Evolutionary conservation across 1,284 basidiomycete genomes (phyloP), one percentile per base, ranked within the genome.

Genomic region (Prillingera fragicola): DNA sequence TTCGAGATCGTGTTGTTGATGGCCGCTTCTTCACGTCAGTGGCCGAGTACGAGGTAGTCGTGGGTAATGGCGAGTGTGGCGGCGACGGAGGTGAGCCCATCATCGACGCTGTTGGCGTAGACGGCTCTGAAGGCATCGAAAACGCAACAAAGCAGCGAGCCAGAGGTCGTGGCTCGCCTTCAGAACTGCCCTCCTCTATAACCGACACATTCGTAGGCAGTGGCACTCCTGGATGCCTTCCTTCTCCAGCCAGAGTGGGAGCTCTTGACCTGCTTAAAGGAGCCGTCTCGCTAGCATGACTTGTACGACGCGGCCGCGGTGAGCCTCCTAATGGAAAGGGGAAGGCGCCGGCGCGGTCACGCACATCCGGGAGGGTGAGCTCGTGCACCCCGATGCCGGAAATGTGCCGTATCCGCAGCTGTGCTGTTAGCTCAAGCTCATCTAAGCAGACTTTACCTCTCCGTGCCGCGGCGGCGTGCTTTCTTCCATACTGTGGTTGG

Each of bases 211-310:
- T 23, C 8, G 40, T 41, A 18, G 40, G 40, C 5, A 24, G 25
- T 15, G 41, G 26, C 1, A 28, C 24, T 15, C 34, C 21, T 3
- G 48, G 48, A 25, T 43, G 32, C 13, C 61, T 22, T 1, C 56
- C 65, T 41, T 67, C 65, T 5, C 67, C 67, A 7, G 67, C 67
- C 1, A 69, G 48, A 4, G 67, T 69, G 17, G 60, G 61, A 14
- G 67, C 62, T 24, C 67, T 45, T 4, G 60, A 37, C 1, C 50
- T 35, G 2, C 36, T 37, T 17, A 17, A 31, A n/a, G 39, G 27
- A 5, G 48, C 43, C 5, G 41, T 21, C 6, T 50, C 48, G n/a
- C 33, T 38, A 2, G 32, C 35, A 31, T 50, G 40, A 29, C 40
- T 42, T 18, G 40, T 39, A 7, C 48, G 25, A 14, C 48, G 31